phyloP scores from a whole-genome alignment of 352 stramenopile species.

The Globisporangium splendens region DNA sequence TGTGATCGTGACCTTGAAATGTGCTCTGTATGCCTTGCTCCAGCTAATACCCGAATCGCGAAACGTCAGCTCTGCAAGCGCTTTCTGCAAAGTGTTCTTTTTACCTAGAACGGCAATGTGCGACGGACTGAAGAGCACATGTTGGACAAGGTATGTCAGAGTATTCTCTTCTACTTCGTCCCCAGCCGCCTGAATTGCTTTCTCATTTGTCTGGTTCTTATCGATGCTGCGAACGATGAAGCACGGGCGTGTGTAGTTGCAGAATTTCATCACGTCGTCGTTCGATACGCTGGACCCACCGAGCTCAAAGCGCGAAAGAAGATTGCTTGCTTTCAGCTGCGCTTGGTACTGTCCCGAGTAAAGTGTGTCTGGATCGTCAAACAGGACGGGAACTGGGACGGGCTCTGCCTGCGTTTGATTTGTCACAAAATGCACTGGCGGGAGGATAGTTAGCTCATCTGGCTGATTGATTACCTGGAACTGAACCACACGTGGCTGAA shows the following conservation, averaged over 20 bases:
- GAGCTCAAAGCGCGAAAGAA: constrained; percentile 35
- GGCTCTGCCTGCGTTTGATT: constrained; percentile 17
- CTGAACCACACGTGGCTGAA: constrained; percentile 26
- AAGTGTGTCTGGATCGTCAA: constrained; percentile 48
- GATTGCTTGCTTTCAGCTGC: constrained; percentile 34
- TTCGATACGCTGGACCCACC: constrained; percentile 35
- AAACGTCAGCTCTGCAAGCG: constrained; percentile 37
- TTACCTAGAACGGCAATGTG: constrained; percentile 43
- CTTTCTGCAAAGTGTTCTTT: constrained; percentile 26
- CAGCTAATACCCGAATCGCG: constrained; percentile 24
- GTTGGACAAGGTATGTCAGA: constrained; percentile 22
- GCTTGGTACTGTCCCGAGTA: constrained; percentile 40
- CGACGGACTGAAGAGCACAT: constrained; percentile 29
- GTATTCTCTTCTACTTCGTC: constrained; percentile 11
- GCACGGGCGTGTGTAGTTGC: constrained; percentile 46
- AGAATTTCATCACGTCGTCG: constrained; percentile 50
- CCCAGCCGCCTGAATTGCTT: constrained; percentile 18
- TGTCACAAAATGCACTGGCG: constrained; percentile 33
- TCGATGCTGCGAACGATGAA: constrained; percentile 30
- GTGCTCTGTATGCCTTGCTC: constrained; percentile 16
- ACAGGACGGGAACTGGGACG: constrained; percentile 36
- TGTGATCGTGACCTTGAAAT: constrained; percentile 46
- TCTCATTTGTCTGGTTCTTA: constrained; percentile 11
- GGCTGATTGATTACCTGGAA: constrained; percentile 50
- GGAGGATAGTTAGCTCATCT: constrained; percentile 42